Conservation (phyloP, 2,329 filamentous ascomycete species). For the Nemania bipapillata region DNA sequence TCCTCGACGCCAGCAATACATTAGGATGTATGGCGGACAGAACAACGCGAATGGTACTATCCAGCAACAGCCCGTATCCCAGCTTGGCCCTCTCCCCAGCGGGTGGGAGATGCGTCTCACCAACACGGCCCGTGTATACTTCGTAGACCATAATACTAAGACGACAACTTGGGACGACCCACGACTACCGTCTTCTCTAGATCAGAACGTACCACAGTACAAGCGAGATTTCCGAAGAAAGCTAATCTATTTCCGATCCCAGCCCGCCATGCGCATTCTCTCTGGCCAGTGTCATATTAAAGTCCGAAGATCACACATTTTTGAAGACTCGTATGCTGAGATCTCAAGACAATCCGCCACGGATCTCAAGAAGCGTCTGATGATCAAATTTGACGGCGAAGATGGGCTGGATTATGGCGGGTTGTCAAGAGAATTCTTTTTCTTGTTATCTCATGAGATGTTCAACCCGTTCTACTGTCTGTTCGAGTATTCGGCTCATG, state of each 20-base stretch:
- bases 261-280: conserved; percentile 93
- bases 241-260: conserved; percentile 98
- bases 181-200: conserved; percentile 89
- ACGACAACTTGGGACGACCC: conserved; percentile 99
- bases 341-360: conserved; percentile 96
- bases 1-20: conserved; percentile 95
- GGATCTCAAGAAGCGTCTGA: conserved; percentile 96
- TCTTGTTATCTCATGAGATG: conserved; percentile 99
- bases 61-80: conserved; percentile 96
- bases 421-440: conserved; percentile 98
- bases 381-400: conserved; percentile 99
- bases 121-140: conserved; percentile 97
- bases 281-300: conserved; percentile 99
- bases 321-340: conserved; percentile 98
- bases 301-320: conserved; percentile 94
- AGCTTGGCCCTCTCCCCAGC: conserved; percentile 92
- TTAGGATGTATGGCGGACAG: conserved; percentile 93
- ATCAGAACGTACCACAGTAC: conserved; percentile 98
- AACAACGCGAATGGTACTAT: conserved; percentile 87
- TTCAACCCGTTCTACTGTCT: conserved; percentile 99
- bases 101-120: conserved; percentile 99
- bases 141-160: conserved; percentile 99
- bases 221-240: conserved; percentile 99
- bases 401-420: conserved; percentile 98
- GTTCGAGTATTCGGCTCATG: conserved; percentile 98